Percentiles rank a stretch among this genome's conserved stretches.
phyloP scores from a whole-genome alignment of 2,329 filamentous ascomycete genomes.

The Monosporascus sp. region DNA sequence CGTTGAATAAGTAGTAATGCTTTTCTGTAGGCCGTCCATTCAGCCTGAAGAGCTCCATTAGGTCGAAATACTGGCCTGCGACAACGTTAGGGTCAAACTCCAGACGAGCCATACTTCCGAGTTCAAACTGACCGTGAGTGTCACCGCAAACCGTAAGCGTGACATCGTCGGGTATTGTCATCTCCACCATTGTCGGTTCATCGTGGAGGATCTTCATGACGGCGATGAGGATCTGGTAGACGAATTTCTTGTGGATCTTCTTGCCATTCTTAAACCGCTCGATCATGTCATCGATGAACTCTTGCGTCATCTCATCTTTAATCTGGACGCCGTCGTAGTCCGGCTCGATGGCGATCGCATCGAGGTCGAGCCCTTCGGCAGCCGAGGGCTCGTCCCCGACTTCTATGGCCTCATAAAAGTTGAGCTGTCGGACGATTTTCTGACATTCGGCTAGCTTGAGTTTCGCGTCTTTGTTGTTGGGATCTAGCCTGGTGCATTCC shows the following conservation, averaged over 20 bases:
- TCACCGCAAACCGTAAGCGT: conserved; percentile 93
- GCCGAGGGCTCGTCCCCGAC: conserved; percentile 88
- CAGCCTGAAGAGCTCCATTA: conserved; percentile 90
- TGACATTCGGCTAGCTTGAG: conserved; percentile 89
- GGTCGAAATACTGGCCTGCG: conserved; percentile 92
- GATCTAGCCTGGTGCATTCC: conserved; percentile 80
- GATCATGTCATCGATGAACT: conserved; percentile 97
- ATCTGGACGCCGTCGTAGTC: conserved; percentile 81
- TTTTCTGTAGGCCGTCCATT: conserved; percentile 81
- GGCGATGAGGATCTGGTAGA: conserved; percentile 89
- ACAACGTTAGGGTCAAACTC: conserved; percentile 12
- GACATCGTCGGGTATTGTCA: conserved; percentile 70
- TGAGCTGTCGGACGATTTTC: conserved; percentile 85
- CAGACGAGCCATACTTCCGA: neutral
- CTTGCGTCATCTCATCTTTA: conserved; percentile 81
- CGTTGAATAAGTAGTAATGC: conserved; percentile 96
- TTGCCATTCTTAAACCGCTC: conserved; percentile 94
- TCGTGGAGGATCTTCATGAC: conserved; percentile 86
- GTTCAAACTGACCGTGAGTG: conserved; percentile 69
- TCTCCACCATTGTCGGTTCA: conserved; percentile 95
- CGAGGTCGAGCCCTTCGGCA: conserved; percentile 82
- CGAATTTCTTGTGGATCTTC: conserved; percentile 92
- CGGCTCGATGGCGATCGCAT: conserved; percentile 75
- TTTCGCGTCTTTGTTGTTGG: conserved; percentile 83
- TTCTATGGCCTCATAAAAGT: conserved; percentile 94